A percentile compares a stretch with the other conserved stretches of the same genome.
phyloP scores from a whole-genome alignment of 2,329 filamentous ascomycete species.

The Pyrenophora graminea region DNA sequence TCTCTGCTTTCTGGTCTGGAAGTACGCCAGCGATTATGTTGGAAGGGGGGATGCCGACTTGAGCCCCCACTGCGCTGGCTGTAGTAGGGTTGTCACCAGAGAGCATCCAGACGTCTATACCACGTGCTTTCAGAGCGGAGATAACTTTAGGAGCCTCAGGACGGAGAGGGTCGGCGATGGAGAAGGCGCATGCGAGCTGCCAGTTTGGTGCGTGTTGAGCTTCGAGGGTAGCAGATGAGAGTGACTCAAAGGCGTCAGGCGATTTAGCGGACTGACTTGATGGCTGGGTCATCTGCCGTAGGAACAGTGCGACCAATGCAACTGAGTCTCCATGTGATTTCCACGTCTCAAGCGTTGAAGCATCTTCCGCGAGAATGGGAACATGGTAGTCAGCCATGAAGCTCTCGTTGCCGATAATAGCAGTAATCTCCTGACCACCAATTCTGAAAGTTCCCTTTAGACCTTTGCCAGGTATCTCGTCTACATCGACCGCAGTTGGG shows the following conservation, averaged over 20 bases:
- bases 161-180: constrained; percentile 80
- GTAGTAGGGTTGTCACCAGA: constrained; percentile 90
- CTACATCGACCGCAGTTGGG: constrained; percentile 47
- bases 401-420: constrained; percentile 73
- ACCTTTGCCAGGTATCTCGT: constrained; percentile 74
- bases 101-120: constrained; percentile 85
- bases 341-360: constrained; percentile 42
- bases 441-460: constrained; percentile 62
- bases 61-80: constrained; percentile 74
- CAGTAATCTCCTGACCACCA: constrained; percentile 33
- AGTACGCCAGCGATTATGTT: constrained; percentile 88
- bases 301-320: constrained; percentile 43
- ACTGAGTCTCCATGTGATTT: constrained; percentile 50
- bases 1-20: constrained; percentile 78
- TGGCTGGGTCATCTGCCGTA: constrained; percentile 1
- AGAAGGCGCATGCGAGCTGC: constrained; percentile 66
- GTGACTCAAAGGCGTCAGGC: not conserved
- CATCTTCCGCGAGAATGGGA: constrained; percentile 25
- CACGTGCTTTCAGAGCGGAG: constrained; percentile 63
- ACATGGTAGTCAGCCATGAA: constrained; percentile 59
- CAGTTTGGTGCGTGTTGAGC: constrained; percentile 23
- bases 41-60: constrained; percentile 71
- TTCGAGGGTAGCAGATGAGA: constrained; percentile 1
- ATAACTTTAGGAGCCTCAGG: constrained; percentile 71
- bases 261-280: not conserved